phyloP scores from a whole-genome alignment of 1,139 yeast genomes.

The Yarrowia galli region DNA sequence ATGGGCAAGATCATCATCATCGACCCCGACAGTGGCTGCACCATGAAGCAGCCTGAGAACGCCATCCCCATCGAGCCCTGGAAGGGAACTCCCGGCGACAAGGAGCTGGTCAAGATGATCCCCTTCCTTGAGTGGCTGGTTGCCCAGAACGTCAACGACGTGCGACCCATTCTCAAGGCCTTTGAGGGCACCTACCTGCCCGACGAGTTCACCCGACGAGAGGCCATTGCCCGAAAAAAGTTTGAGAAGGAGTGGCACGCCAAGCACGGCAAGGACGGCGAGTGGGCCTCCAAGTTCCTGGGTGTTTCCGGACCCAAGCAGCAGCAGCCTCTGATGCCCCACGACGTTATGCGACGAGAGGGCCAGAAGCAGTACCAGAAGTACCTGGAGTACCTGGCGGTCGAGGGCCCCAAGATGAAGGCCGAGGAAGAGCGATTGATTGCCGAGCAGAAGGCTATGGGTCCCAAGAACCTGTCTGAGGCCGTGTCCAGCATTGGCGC shows the following conservation, averaged over 20 bases:
- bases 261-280: conserved; percentile 50
- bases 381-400: conserved; percentile 82
- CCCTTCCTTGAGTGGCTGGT: conserved; percentile 96
- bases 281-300: conserved; percentile 65
- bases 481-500: conserved; percentile 18
- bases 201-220: conserved; percentile 84
- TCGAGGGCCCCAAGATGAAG: conserved; percentile 85
- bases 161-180: conserved; percentile 82
- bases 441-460: conserved; percentile 32
- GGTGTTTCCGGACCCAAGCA: conserved; percentile 65
- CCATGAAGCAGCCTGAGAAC: conserved; percentile 88
- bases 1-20: conserved; percentile 77
- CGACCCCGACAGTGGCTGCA: conserved; percentile 78
- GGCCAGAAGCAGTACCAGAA: conserved; percentile 90
- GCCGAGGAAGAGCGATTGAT: conserved; percentile 66
- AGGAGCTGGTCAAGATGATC: conserved; percentile 72
- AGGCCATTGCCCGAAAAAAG: conserved; percentile 70
- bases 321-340: conserved; percentile 81
- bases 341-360: conserved; percentile 88
- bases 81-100: conserved; percentile 86
- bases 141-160: conserved; percentile 87
- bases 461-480: conserved; percentile 35
- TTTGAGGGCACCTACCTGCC: conserved; percentile 66
- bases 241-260: conserved; percentile 73
- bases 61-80: conserved; percentile 84